These are phyloP conservation scores for Tuber microsphaerosporum DNA, from an alignment of 495 filamentous ascomycete species.

Conservation along the genomic window DNA sequence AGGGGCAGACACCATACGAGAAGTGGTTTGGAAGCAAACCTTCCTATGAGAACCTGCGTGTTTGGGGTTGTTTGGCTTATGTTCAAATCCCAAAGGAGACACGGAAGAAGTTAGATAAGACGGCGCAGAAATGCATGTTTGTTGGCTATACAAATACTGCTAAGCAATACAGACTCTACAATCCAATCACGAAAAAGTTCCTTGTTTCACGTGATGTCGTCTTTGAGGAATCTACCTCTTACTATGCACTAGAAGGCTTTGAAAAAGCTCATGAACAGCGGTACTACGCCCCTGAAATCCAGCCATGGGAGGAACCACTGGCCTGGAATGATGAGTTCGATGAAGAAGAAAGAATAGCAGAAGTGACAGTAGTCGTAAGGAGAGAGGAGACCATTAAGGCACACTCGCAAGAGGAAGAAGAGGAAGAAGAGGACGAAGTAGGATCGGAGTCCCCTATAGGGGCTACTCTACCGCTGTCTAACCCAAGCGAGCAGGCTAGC, in stretches of 20 bases:
- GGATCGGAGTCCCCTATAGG: too few species aligned
- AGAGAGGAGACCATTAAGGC: too few species aligned
- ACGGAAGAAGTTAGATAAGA: background rate
- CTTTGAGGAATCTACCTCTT: background rate
- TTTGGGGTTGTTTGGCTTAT: slow-evolving; percentile 11
- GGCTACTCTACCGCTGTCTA: too few species aligned
- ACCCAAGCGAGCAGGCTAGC: too few species aligned
- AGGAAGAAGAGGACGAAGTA: too few species aligned
- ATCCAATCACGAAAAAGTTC: background rate
- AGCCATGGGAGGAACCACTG: background rate
- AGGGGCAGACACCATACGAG: background rate
- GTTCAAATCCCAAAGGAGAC: slow-evolving; percentile 4
- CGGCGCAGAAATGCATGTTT: background rate
- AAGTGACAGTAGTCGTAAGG: too few species aligned
- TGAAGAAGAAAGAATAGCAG: too few species aligned
- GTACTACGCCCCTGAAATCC: background rate
- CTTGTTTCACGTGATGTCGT: slow-evolving; percentile 1
- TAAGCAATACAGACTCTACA: slow-evolving; percentile 7
- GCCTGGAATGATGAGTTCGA: background rate
- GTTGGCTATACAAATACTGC: background rate
- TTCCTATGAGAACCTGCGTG: background rate
- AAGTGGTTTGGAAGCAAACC: background rate
- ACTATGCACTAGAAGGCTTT: background rate
- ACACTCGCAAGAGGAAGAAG: background rate
- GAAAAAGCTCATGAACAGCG: background rate